phyloP scores from a whole-genome alignment of 176 grass and related monocot species.

The Zoysia japonica region DNA sequence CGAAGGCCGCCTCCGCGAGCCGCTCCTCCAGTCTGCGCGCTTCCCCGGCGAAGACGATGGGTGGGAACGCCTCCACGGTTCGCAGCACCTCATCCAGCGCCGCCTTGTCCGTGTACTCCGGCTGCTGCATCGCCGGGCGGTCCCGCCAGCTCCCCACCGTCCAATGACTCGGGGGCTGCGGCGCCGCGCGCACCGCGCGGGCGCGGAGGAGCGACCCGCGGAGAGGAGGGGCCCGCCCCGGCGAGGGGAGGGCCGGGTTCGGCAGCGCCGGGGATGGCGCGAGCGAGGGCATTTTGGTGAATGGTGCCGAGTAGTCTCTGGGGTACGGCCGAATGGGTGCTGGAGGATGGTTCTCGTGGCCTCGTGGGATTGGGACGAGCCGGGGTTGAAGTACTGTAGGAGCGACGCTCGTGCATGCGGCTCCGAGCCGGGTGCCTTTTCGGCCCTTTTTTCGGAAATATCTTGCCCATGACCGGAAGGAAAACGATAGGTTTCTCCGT shows the following conservation, averaged over 20 bases:
- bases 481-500: constrained; percentile 10
- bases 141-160: constrained; percentile 66
- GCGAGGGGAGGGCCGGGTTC: constrained; percentile 29
- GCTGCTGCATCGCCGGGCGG: constrained; percentile 66
- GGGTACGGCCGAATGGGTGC: constrained; percentile 4
- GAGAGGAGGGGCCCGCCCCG: neutral
- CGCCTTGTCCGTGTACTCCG: constrained; percentile 67
- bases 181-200: constrained; percentile 62
- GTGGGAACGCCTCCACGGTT: constrained; percentile 81
- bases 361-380: too few relatives aligned
- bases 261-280: constrained; percentile 15
- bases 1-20: constrained; percentile 74
- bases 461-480: neutral
- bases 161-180: constrained; percentile 57
- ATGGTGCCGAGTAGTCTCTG: constrained; percentile 8
- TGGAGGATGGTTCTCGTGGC: constrained; percentile 24
- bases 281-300: constrained; percentile 27
- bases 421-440: neutral
- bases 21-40: constrained; percentile 78
- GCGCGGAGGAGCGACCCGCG: constrained; percentile 29
- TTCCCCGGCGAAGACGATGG: constrained; percentile 90
- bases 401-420: neutral
- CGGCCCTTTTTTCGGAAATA: neutral
- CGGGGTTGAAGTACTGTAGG: constrained; percentile 4
- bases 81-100: constrained; percentile 60